phyloP scores from a whole-genome alignment of 2,329 filamentous ascomycete genomes.

The Pestalotiopsis sp. region DNA sequence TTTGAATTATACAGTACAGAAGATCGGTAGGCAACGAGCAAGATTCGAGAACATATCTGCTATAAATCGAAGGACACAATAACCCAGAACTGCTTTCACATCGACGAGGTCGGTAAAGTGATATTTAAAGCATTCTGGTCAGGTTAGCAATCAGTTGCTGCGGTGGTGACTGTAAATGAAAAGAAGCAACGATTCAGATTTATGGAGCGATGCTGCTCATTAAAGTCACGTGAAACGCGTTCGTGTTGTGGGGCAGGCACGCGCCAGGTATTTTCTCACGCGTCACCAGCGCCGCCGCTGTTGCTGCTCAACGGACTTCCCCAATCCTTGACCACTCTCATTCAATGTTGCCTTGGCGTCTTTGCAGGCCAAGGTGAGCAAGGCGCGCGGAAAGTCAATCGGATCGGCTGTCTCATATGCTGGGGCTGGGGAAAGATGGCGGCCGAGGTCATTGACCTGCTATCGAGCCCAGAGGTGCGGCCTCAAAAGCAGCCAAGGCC shows the following conservation, averaged over 20 bases:
- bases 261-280: neutral
- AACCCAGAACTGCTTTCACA: too few relatives aligned
- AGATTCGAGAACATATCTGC: too few relatives aligned
- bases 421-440: neutral
- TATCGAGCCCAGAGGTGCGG: constrained; percentile 32
- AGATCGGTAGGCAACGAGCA: too few relatives aligned
- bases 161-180: too few relatives aligned
- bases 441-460: constrained; percentile 38
- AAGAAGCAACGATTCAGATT: too few relatives aligned
- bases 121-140: too few relatives aligned
- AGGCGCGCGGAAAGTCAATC: neutral
- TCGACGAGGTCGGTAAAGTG: too few relatives aligned
- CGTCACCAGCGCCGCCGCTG: neutral
- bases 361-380: neutral
- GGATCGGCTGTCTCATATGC: neutral
- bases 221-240: constrained; percentile 3
- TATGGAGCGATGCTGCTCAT: neutral
- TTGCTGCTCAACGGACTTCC: neutral
- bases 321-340: neutral
- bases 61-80: too few relatives aligned
- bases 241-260: neutral
- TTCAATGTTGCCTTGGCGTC: neutral
- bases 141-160: too few relatives aligned
- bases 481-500: constrained; percentile 7
- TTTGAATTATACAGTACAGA: too few relatives aligned